Conservation (phyloP, 2,329 filamentous ascomycete genomes). For the Tolypocladium guangdongense region DNA sequence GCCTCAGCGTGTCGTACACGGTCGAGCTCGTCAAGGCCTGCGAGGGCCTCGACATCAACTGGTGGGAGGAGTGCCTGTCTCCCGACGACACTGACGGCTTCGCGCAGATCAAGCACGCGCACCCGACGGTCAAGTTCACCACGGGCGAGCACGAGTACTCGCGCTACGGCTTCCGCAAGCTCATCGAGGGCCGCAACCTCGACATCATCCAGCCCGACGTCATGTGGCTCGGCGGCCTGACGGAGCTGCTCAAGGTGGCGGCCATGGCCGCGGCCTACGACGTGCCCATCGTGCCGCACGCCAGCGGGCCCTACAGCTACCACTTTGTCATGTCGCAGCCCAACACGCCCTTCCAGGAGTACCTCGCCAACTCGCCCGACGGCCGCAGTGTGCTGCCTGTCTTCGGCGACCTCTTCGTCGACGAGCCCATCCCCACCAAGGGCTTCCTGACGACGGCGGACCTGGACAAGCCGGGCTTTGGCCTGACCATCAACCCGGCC, state of each 20-base stretch:
- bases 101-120: constrained; percentile 78
- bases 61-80: constrained; percentile 92
- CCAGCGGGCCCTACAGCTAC: constrained; percentile 88
- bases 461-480: constrained; percentile 84
- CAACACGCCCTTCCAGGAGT: constrained; percentile 92
- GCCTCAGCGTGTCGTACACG: constrained; percentile 81
- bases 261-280: constrained; percentile 89
- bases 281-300: constrained; percentile 89
- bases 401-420: constrained; percentile 81
- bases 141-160: constrained; percentile 96
- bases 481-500: constrained; percentile 72
- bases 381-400: constrained; percentile 84
- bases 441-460: constrained; percentile 71
- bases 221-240: constrained; percentile 94
- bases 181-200: constrained; percentile 81
- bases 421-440: constrained; percentile 79
- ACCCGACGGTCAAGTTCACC: constrained; percentile 86
- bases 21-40: constrained; percentile 82
- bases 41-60: constrained; percentile 79
- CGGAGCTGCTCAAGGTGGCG: constrained; percentile 79
- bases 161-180: constrained; percentile 86
- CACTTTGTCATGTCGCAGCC: constrained; percentile 91
- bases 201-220: constrained; percentile 94
- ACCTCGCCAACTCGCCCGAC: constrained; percentile 85
- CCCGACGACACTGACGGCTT: constrained; percentile 92